Evolutionary conservation across 768 basidiomycete species (phyloP), one percentile per base, ranked within the genome.

Genomic region (Dacryopinax spathularia): DNA sequence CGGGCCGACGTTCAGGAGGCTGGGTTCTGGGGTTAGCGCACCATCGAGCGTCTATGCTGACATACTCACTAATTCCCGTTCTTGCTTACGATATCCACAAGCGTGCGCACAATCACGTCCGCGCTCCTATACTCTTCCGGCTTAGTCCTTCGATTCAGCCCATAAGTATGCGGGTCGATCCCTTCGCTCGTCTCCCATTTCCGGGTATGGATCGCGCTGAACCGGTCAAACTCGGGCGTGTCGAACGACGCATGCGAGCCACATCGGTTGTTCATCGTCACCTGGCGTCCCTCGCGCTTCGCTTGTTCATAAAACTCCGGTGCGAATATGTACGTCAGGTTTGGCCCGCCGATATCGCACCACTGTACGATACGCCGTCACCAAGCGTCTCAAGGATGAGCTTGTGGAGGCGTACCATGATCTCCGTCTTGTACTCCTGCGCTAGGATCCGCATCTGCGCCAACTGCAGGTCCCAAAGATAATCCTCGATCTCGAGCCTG

Each of bases 181-280:
- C 41, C 61, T 20, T 83, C 84, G 34, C 72, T 81, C 12, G 78
- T 81, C 68, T 85, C 83, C 84, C 83, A 85, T 35, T 73, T 77
- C 22, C 72, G 71, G 0, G 79, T 75, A 29, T 81, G 79, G 27
- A 79, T 75, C 2, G 79, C 75, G 18, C 76, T 77, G 43, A 81
- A 83, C 0, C 73, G 72, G 1, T 75, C 73, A 62, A 82, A 83
- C 66, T 84, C 83, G 0, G 83, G 82, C 0, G 82, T 82, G 63
- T 79, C 78, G 64, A 81, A 82, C 63, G 83, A 81, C 0, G 81
- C 79, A 0, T 77, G 75, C 10, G 75, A 75, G 29, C 77, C 78
- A 64, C 82, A 81, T 4, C 77, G 75, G 36, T 78, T 75, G 60
- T 78, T 78, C 72, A 77, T 76, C 0, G 78, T 78, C 7, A 82